A percentile compares a stretch with the other conserved stretches of the same genome.
Evolutionary conservation across 2,329 filamentous ascomycete genomes (phyloP).

Genomic region (Aspergillus viridinutans): DNA sequence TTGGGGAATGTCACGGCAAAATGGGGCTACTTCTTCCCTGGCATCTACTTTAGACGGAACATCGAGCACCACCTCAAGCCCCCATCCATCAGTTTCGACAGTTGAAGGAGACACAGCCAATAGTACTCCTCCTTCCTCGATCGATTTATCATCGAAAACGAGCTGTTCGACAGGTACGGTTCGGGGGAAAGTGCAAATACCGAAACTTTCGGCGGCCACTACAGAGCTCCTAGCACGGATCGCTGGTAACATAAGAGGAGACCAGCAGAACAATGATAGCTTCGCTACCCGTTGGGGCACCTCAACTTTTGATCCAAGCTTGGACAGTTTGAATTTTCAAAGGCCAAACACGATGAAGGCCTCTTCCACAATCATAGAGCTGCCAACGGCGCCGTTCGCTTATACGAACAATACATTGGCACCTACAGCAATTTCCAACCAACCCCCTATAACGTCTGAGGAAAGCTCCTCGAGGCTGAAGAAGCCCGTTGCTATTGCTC

Average conservation of each 20-base stretch:
- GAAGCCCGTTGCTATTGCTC: conserved; percentile 11
- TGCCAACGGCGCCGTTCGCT: conserved; percentile 21
- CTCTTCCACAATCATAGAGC: conserved; percentile 23
- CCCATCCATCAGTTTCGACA: conserved; percentile 12
- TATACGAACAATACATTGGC: conserved; percentile 10
- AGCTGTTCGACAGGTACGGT: conserved; percentile 7
- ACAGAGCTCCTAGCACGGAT: conserved; percentile 24
- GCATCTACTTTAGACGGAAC: conserved; percentile 20
- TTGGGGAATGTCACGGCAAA: conserved; percentile 22
- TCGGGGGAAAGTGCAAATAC: conserved; percentile 18
- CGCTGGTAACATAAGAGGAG: conserved; percentile 16
- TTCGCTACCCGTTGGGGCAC: conserved; percentile 9
- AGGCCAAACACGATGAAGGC: conserved; percentile 15
- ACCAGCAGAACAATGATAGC: conserved; percentile 11
- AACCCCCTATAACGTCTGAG: conserved; percentile 2
- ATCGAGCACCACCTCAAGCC: conserved; percentile 7
- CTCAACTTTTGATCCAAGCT: conserved; percentile 1
- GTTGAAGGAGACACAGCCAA: neutral
- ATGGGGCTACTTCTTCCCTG: conserved; percentile 18
- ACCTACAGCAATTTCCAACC: conserved; percentile 7
- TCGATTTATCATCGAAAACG: conserved; percentile 4
- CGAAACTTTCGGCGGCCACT: conserved; percentile 23
- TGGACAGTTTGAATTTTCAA: conserved; percentile 4
- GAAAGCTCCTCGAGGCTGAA: conserved; percentile 1
- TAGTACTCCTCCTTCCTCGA: conserved; percentile 9